These are phyloP conservation scores for Piloderma croceum DNA, from an alignment of 768 basidiomycete genomes.

Conservation along the genomic window DNA sequence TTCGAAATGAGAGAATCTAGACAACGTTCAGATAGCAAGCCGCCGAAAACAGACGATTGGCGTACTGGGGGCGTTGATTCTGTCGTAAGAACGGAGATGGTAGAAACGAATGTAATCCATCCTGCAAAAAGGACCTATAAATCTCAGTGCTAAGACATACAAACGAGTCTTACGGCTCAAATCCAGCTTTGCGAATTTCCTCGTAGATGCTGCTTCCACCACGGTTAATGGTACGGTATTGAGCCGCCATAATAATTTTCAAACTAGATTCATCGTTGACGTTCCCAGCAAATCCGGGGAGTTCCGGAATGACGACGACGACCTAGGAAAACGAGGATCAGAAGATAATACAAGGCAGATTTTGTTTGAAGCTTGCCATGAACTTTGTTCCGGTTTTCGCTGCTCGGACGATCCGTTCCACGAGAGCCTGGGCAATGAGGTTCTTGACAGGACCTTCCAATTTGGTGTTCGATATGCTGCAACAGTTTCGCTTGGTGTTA, in stretches of 20 bases:
- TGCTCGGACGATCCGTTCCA: conserved; percentile 81
- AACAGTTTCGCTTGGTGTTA: too few species aligned
- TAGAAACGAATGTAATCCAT: conserved; percentile 85
- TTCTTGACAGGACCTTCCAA: conserved; percentile 69
- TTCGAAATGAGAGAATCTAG: too few species aligned
- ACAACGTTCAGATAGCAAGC: not conserved
- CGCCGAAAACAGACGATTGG: not conserved
- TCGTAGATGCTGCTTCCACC: conserved; percentile 87
- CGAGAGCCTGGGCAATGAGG: conserved; percentile 75
- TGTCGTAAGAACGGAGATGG: conserved; percentile 87
- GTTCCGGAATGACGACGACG: conserved; percentile 81
- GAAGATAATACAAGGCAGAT: not conserved
- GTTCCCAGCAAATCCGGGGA: conserved; percentile 87
- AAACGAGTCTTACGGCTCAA: conserved; percentile 57
- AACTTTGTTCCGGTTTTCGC: conserved; percentile 67
- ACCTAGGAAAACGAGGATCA: conserved; percentile 43
- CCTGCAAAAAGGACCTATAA: conserved; percentile 32
- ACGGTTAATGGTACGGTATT: conserved; percentile 85
- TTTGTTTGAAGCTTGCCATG: conserved; percentile 40
- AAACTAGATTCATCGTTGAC: conserved; percentile 59
- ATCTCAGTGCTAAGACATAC: too few species aligned
- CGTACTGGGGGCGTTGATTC: conserved; percentile 77
- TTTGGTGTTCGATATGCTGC: conserved; percentile 72
- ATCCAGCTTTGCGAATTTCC: conserved; percentile 67
- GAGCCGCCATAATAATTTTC: conserved; percentile 83